A percentile compares a stretch with the other conserved stretches of the same genome.
Evolutionary conservation across 2,329 filamentous ascomycete species (phyloP).

Genomic region (Rutstroemia sp.): DNA sequence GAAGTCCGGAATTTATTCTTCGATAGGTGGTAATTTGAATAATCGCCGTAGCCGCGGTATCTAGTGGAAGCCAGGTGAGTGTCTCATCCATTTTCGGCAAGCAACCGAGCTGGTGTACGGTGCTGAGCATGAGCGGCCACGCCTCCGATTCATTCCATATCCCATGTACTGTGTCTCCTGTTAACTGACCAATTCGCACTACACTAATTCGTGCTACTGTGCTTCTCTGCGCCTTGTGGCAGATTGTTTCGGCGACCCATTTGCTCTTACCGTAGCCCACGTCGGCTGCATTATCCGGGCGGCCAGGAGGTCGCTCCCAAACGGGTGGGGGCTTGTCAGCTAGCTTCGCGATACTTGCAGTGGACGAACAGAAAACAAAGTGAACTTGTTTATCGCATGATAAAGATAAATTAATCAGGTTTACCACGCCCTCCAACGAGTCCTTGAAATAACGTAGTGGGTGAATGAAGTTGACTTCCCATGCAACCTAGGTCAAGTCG

Average conservation of each 20-base stretch:
- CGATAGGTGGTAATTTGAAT: conserved; percentile 31
- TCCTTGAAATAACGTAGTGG: conserved; percentile 48
- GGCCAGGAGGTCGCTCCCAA: neutral
- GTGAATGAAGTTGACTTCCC: conserved; percentile 58
- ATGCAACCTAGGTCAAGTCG: conserved; percentile 35
- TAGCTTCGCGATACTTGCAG: conserved; percentile 35
- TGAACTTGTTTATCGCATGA: conserved; percentile 14
- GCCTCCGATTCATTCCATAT: conserved; percentile 43
- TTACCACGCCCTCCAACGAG: conserved; percentile 41
- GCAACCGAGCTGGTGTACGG: conserved; percentile 31
- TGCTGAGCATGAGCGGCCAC: conserved; percentile 41
- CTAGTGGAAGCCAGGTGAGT: conserved; percentile 37
- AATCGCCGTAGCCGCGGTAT: conserved; percentile 37
- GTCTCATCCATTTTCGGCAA: conserved; percentile 34
- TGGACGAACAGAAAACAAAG: conserved; percentile 46
- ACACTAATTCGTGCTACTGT: conserved; percentile 12
- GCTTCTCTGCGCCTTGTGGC: conserved; percentile 31
- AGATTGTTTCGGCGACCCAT: conserved; percentile 52
- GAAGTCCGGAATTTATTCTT: no score
- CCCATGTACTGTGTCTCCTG: conserved; percentile 35
- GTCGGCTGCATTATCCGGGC: conserved; percentile 31
- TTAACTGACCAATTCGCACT: conserved; percentile 35
- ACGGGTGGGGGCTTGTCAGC: conserved; percentile 13
- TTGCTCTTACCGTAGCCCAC: conserved; percentile 50
- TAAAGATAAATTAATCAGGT: conserved; percentile 41